phyloP scores from a whole-genome alignment of 2,329 filamentous ascomycete genomes.

The Alternaria solani region DNA sequence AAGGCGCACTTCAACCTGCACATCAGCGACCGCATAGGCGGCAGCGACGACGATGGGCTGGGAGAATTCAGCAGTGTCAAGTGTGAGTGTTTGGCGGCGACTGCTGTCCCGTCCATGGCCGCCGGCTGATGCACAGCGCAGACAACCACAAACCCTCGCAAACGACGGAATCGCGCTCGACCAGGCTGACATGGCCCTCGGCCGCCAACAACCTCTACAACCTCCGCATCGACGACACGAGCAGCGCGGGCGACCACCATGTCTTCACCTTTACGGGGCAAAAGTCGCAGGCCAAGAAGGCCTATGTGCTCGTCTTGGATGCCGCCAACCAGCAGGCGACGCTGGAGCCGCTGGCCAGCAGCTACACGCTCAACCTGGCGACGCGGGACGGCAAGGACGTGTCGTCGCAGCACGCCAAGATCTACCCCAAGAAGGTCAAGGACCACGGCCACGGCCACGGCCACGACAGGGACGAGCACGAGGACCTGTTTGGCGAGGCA shows the following conservation, averaged over 20 bases:
- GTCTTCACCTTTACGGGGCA: slow-evolving; percentile 53
- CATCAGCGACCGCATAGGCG: slow-evolving; percentile 45
- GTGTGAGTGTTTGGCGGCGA: slow-evolving; percentile 31
- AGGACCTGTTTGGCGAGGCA: slow-evolving; percentile 41
- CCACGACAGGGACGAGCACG: slow-evolving; percentile 38
- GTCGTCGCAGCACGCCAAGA: slow-evolving; percentile 71
- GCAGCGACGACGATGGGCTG: slow-evolving; percentile 26
- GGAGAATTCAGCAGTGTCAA: slow-evolving; percentile 44
- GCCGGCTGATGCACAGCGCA: slow-evolving; percentile 28
- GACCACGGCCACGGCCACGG: slow-evolving; percentile 31
- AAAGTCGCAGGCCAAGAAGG: slow-evolving; percentile 42
- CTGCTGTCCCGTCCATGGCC: not conserved
- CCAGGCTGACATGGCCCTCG: slow-evolving; percentile 37
- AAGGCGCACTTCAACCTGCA: slow-evolving; percentile 50
- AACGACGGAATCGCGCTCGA: slow-evolving; percentile 37
- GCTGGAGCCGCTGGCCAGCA: slow-evolving; percentile 81
- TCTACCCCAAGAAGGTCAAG: slow-evolving; percentile 54
- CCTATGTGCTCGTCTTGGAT: slow-evolving; percentile 74
- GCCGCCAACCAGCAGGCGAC: slow-evolving; percentile 77
- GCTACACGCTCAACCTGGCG: slow-evolving; percentile 87
- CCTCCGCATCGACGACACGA: slow-evolving; percentile 41
- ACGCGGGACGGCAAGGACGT: slow-evolving; percentile 71
- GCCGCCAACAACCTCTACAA: slow-evolving; percentile 35
- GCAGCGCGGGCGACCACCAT: slow-evolving; percentile 37
- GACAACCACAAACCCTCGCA: slow-evolving; percentile 58